Evolutionary conservation across 2,329 filamentous ascomycete species (phyloP), one percentile per base, ranked within the genome.

Genomic region (Pseudocercospora eumusae): DNA sequence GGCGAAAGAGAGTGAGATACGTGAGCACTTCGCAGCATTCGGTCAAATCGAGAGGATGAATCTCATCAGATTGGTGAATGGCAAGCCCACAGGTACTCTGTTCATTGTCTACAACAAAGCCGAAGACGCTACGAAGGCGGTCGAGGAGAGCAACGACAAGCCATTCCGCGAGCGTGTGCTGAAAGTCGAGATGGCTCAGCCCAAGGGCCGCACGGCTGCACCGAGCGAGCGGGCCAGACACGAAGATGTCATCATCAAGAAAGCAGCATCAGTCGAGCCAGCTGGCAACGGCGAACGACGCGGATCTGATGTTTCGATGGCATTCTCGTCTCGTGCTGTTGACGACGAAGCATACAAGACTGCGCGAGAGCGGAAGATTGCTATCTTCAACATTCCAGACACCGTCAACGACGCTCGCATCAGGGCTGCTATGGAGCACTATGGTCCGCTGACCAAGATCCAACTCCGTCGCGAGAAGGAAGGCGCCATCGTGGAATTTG

Each of bases 371-470:
- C 87, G 92, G 57, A 95, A 91, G 0, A 83, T 98, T 55, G 89
- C 88, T 9, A 80, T 99, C 27, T 85, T 97, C 77, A 89, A 93
- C 65, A 81, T 99, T 0, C 92, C 95, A 0, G 95, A 98, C 72
- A 98, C 93, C 0, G 86, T 98, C 70, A 97, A 96, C 67, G 91
- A 96, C 71, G 86, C 90, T 1, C 91, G 93, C 28, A 86, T 99
- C 59, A 86, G 86, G 49, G 83, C 87, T 0, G 79, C 96, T 2
- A 86, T 90, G 8, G 88, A 92, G 68, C 83, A 86, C 1, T 83
- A 88, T 49, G 92, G 92, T 0, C 76, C 82, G 1, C 82, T 97
- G 23, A 82, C 88, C 66, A 93, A 93, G 75, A 82, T 98, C 3
- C 82, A 89, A 11, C 82, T 97, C 10, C 87, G 92, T 50, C 91